A percentile compares a stretch with the other conserved stretches of the same genome.
Conservation (phyloP, 805 yeast species). For the Kodamaea kaohsiungensis region DNA sequence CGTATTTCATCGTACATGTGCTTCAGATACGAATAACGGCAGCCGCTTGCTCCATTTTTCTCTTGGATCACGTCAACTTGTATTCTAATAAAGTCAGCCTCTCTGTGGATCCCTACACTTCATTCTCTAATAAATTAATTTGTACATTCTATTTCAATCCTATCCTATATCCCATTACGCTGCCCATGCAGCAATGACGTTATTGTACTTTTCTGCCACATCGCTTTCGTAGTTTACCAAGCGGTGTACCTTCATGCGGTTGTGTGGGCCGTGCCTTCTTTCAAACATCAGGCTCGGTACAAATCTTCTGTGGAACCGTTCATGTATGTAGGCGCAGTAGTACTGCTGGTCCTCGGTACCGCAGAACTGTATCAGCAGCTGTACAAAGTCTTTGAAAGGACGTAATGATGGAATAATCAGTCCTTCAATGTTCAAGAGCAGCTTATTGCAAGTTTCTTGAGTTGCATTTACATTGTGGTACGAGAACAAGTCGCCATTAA, state of each 20-base stretch:
- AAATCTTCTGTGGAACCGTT: constrained; percentile 10
- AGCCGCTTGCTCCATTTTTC: not conserved
- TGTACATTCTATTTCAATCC: not conserved
- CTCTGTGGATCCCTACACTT: too few relatives aligned
- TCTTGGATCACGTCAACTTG: not conserved
- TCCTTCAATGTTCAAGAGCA: constrained; percentile 10
- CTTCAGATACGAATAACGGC: not conserved
- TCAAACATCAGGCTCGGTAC: not conserved
- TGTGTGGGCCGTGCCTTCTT: not conserved
- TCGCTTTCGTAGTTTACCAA: constrained; percentile 6
- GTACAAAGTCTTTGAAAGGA: constrained; percentile 14
- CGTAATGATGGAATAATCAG: constrained; percentile 12
- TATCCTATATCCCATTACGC: not conserved
- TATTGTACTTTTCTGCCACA: constrained; percentile 4
- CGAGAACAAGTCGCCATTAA: constrained; percentile 9
- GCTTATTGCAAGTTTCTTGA: not conserved
- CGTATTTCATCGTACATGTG: not conserved
- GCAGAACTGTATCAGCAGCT: not conserved
- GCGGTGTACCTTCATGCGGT: constrained; percentile 2
- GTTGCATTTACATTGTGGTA: constrained; percentile 6
- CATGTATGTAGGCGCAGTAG: constrained; percentile 11
- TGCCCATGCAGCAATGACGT: constrained; percentile 6
- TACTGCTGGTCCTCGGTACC: not conserved
- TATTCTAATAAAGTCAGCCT: too few relatives aligned
- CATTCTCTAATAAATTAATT: too few relatives aligned